Conservation (phyloP, 1,284 basidiomycete species). For the Malassezia slooffiae region DNA sequence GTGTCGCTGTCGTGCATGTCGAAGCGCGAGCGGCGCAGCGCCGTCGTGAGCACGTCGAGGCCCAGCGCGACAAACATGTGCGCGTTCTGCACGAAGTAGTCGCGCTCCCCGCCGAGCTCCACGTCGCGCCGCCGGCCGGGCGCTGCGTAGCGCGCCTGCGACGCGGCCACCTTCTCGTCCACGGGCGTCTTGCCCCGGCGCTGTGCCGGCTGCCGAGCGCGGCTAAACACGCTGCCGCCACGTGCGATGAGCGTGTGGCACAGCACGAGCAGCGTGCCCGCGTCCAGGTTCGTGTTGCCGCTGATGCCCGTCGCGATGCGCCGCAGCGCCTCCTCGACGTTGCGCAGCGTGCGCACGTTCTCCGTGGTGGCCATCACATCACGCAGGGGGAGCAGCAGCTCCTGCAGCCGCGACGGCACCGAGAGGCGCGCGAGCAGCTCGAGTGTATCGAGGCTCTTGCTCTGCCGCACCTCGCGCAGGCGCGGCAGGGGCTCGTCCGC, state of each 20-base stretch:
- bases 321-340: conserved; percentile 77
- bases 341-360: conserved; percentile 67
- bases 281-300: conserved; percentile 62
- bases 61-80: conserved; percentile 81
- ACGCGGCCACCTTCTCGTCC: conserved; percentile 15
- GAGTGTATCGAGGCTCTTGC: conserved; percentile 45
- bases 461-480: conserved; percentile 35
- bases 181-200: conserved; percentile 20
- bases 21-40: conserved; percentile 72
- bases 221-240: conserved; percentile 62
- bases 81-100: conserved; percentile 52
- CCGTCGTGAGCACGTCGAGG: conserved; percentile 79
- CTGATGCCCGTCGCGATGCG: conserved; percentile 76
- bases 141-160: conserved; percentile 15
- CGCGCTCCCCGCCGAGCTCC: conserved; percentile 25
- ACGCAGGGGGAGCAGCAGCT: conserved; percentile 67
- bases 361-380: conserved; percentile 78
- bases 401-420: conserved; percentile 54
- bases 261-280: conserved; percentile 64
- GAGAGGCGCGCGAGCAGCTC: conserved; percentile 38
- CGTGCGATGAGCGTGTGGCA: conserved; percentile 83
- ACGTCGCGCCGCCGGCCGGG: conserved; percentile 37
- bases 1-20: conserved; percentile 65
- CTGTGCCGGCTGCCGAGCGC: conserved; percentile 18
- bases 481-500: conserved; percentile 88